Evolutionary conservation across 2,329 filamentous ascomycete species (phyloP), one percentile per base, ranked within the genome.

Genomic region (Septoria petroselini): DNA sequence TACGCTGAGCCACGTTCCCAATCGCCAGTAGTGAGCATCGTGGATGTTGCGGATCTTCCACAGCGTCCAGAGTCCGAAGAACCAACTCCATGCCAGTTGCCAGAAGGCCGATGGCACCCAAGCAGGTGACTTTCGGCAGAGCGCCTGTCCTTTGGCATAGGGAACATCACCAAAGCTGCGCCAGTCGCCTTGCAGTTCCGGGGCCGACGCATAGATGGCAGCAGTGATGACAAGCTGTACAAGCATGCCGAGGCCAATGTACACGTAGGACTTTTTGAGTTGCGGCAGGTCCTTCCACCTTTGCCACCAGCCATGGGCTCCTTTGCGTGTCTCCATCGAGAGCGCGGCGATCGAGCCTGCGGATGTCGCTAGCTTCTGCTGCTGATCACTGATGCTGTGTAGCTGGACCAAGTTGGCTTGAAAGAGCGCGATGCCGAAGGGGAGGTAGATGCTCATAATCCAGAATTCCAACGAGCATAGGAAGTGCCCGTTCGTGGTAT

Each of bases 381-480:
- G 58, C 37, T 56, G 60, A 15, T 61, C 49, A 30, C 52, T 54
- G 27, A 58, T 50, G 33, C 56, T 60, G 14, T 83, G 73, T 45
- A 85, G 80, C 48, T 80, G 79, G 59, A 73, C 76, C 62, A 84
- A 83, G 52, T 78, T 78, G 17, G 80, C 82, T 61, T 85, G 82
- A 62, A 85, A 85, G 4, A 86, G 68, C 6, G 80, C 82, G 47
- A 86, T 80, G 18, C 83, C 82, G 40, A 81, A 76, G 8, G 83
- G 83, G 2, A 85, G 70, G 64, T 80, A 83, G 48, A 81, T 72
- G 54, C 78, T 77, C 83, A 86, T 86, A 65, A 83, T 75, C 80
- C 82, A 86, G 63, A 75, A 86, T 65, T 84, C 79, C 12, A 72
- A 71, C 15, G 74, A 69, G 44, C 79, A 79, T 0, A 80, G 77